Evolutionary conservation across 2,329 filamentous ascomycete genomes (phyloP).

Genomic region (Diplocarpon mali): DNA sequence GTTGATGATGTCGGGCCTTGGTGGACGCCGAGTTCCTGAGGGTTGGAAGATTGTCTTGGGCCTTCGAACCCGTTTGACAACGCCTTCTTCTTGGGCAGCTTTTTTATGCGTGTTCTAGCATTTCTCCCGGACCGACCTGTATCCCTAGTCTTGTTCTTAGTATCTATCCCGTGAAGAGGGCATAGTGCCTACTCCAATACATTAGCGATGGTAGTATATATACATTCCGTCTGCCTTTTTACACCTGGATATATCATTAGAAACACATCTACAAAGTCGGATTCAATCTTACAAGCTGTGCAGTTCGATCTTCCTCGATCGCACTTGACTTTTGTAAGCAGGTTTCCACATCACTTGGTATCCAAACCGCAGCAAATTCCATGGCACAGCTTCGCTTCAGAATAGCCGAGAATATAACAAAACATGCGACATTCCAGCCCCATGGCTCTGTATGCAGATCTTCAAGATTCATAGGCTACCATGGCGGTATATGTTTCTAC

Average conservation of each 20-base stretch:
- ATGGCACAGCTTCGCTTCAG: no score
- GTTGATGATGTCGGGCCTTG: slow-evolving; percentile 29
- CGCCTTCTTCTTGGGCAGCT: slow-evolving; percentile 43
- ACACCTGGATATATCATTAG: slow-evolving; percentile 40
- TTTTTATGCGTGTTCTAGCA: slow-evolving; percentile 42
- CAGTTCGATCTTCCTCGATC: slow-evolving; percentile 63
- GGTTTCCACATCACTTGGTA: background rate
- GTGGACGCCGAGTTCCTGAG: slow-evolving; percentile 18
- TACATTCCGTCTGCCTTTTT: slow-evolving; percentile 65
- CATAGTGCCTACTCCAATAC: slow-evolving; percentile 52
- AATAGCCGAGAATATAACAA: background rate
- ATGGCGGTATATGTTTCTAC: no score
- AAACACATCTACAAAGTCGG: slow-evolving; percentile 3
- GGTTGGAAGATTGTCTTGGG: slow-evolving; percentile 17
- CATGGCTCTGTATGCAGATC: no score
- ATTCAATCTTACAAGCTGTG: slow-evolving; percentile 44
- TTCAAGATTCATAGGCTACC: no score
- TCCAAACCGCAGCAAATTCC: no score
- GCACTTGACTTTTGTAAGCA: slow-evolving; percentile 46
- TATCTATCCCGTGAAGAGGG: background rate
- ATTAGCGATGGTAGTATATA: slow-evolving; percentile 67
- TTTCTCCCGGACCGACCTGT: slow-evolving; percentile 43
- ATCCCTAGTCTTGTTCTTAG: slow-evolving; percentile 33
- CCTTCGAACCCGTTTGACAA: slow-evolving; percentile 16
- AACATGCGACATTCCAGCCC: background rate